Conservation (phyloP, 2,329 filamentous ascomycete species). For the Aureobasidium sp. region DNA sequence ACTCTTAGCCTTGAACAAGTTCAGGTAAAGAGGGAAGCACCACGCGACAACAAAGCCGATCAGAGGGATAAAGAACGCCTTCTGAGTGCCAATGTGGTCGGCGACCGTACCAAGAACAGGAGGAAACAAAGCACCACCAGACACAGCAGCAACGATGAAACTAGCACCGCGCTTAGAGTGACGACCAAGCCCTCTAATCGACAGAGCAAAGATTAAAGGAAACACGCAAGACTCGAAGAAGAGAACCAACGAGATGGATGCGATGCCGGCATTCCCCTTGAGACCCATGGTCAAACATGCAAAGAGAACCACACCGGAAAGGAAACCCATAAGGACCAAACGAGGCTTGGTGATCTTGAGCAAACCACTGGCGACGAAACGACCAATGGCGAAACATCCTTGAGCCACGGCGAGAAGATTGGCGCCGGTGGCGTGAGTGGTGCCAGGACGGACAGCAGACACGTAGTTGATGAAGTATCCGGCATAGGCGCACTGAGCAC, state of each 20-base stretch:
- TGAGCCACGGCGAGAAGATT: slow-evolving; percentile 69
- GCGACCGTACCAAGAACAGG: slow-evolving; percentile 63
- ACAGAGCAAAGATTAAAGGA: slow-evolving; percentile 73
- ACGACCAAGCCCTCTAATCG: slow-evolving; percentile 66
- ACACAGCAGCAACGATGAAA: slow-evolving; percentile 64
- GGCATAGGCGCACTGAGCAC: slow-evolving; percentile 57
- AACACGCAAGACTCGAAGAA: slow-evolving; percentile 80
- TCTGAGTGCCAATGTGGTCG: slow-evolving; percentile 54
- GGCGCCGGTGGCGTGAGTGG: slow-evolving; percentile 51
- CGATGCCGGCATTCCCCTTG: slow-evolving; percentile 6
- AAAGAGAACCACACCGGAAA: slow-evolving; percentile 43
- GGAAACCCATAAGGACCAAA: slow-evolving; percentile 62
- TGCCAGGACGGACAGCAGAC: slow-evolving; percentile 51
- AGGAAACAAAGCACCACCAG: slow-evolving; percentile 67
- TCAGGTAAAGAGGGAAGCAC: slow-evolving; percentile 44
- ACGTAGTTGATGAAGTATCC: slow-evolving; percentile 46
- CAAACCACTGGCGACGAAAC: slow-evolving; percentile 59
- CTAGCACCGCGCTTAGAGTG: slow-evolving; percentile 72
- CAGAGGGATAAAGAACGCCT: slow-evolving; percentile 61
- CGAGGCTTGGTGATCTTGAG: slow-evolving; percentile 63
- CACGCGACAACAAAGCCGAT: slow-evolving; percentile 43
- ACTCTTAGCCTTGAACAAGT: slow-evolving; percentile 57
- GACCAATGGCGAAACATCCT: slow-evolving; percentile 56
- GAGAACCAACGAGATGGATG: slow-evolving; percentile 55
- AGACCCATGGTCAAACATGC: slow-evolving; percentile 7